Base-by-base conservation (phyloP, 2,329 filamentous ascomycete species). In the Cytospora schulzeri region DNA sequence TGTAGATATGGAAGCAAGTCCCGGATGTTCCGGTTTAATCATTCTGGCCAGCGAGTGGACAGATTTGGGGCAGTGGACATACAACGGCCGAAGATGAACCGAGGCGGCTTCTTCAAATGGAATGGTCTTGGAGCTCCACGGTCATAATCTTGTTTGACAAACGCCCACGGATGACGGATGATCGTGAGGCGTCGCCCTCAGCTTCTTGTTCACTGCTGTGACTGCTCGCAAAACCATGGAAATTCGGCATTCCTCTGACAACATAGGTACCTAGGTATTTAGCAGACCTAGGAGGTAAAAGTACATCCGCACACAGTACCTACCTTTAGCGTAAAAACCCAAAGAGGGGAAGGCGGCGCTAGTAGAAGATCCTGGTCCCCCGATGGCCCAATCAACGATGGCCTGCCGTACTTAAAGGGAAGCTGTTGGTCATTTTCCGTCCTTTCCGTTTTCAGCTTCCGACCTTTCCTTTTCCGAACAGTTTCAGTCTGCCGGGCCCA, bases 381-480 rank as follows among this genome's bases (percentile, higher is more conserved):
- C 12, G 17, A 22, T 35, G 2, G 11, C 22, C 60, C 60, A 62
- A 62, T 62, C 60, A 62, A n/a, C 24, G 24, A 51, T 24, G 38
- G 38, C 22, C 9, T 3, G 54, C 55, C 8, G 52, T 62, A 56
- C 52, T 62, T 62, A 56, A 56, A 48, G 45, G 60, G 60, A 62
- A 62, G 41, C 60, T 62, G 52, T 22, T 48, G 45, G 45, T 5
- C n/a, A 14, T 48, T 48, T 14, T 24, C 52, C 15, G 3, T 3
- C 60, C 29, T n/a, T 62, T 26, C 60, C 52, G 60, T 38, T 62
- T 62, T 56, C 52, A 62, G 60, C 38, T 22, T 5, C 38, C 41
- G 38, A 51, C 60, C 60, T 56, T 62, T 56, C 60, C 60, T 31
- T 29, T 62, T 62, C 52, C 29, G 41, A 56, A 29, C 11, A 54